Evolutionary conservation across 352 stramenopile genomes (phyloP).

Genomic region (Pythium utonaiense): DNA sequence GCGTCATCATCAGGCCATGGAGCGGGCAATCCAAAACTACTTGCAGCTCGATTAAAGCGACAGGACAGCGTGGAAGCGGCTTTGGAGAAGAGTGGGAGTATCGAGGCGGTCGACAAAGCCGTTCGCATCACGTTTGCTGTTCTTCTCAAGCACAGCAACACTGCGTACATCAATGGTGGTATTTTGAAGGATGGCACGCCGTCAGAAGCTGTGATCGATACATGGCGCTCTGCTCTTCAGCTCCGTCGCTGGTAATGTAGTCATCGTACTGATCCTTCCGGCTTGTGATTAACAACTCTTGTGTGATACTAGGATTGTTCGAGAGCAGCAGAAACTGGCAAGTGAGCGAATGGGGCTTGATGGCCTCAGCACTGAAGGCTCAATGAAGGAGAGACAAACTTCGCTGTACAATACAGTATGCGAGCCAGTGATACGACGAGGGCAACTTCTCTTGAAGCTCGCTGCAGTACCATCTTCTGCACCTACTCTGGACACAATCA

Average conservation of each 20-base stretch:
- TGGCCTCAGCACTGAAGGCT: background rate
- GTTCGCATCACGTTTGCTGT: conserved; percentile 78
- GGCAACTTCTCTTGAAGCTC: conserved; percentile 60
- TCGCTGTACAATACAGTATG: conserved; percentile 76
- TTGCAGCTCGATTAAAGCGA: conserved; percentile 58
- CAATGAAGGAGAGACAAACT: conserved; percentile 62
- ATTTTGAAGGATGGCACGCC: conserved; percentile 54
- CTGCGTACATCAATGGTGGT: conserved; percentile 62
- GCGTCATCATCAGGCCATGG: conserved; percentile 21
- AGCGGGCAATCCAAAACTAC: conserved; percentile 54
- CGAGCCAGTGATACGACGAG: conserved; percentile 69
- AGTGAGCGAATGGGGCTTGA: conserved; percentile 17
- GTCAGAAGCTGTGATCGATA: conserved; percentile 66
- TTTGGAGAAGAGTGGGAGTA: conserved; percentile 81
- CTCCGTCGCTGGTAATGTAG: conserved; percentile 67
- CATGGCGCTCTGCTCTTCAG: conserved; percentile 72
- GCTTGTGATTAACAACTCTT: background rate
- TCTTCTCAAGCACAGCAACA: conserved; percentile 78
- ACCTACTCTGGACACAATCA: conserved; percentile 7
- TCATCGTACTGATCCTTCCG: no score
- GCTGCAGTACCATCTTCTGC: conserved; percentile 32
- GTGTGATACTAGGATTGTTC: conserved; percentile 65
- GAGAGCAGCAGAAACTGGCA: conserved; percentile 84
- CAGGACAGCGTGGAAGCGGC: conserved; percentile 83
- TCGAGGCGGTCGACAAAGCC: conserved; percentile 76